Conservation (phyloP, 2,329 filamentous ascomycete genomes). For the Simplicillium aogashimaense region DNA sequence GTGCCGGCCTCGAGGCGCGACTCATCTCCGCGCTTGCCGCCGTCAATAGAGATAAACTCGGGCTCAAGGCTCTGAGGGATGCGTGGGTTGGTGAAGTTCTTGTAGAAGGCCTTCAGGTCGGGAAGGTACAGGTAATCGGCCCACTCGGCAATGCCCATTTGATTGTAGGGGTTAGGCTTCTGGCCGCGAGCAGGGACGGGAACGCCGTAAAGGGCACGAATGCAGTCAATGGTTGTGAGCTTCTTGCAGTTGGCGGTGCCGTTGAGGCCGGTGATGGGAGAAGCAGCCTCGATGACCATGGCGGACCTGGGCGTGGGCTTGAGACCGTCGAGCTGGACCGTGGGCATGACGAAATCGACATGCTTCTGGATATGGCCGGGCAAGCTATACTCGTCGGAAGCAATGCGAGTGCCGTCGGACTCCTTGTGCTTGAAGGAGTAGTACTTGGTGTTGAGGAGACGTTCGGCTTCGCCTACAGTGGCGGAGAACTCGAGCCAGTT, state of each 20-base stretch:
- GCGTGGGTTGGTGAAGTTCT: conserved; percentile 27
- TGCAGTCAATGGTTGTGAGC: conserved; percentile 45
- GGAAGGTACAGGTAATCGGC: conserved; percentile 36
- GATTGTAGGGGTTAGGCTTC: conserved; percentile 26
- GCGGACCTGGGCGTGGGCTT: not conserved
- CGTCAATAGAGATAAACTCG: conserved; percentile 31
- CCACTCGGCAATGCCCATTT: conserved; percentile 39
- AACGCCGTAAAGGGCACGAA: conserved; percentile 31
- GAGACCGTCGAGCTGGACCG: conserved; percentile 21
- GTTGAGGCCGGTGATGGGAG: not conserved
- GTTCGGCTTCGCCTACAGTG: conserved; percentile 39
- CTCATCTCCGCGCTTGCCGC: conserved; percentile 22
- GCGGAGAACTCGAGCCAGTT: conserved; percentile 44
- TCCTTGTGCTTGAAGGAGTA: conserved; percentile 32
- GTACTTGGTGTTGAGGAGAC: conserved; percentile 40
- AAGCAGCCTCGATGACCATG: not conserved
- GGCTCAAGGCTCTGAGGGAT: conserved; percentile 29
- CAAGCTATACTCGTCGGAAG: conserved; percentile 27
- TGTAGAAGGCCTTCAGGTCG: conserved; percentile 36
- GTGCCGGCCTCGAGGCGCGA: conserved; percentile 15
- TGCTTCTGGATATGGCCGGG: conserved; percentile 22
- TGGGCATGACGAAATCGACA: conserved; percentile 28
- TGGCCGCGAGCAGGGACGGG: conserved; percentile 23
- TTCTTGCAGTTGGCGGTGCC: conserved; percentile 28
- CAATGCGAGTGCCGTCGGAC: conserved; percentile 19